Evolutionary conservation across 768 basidiomycete species (phyloP).

Genomic region (Agaricus sinodeliciosus): DNA sequence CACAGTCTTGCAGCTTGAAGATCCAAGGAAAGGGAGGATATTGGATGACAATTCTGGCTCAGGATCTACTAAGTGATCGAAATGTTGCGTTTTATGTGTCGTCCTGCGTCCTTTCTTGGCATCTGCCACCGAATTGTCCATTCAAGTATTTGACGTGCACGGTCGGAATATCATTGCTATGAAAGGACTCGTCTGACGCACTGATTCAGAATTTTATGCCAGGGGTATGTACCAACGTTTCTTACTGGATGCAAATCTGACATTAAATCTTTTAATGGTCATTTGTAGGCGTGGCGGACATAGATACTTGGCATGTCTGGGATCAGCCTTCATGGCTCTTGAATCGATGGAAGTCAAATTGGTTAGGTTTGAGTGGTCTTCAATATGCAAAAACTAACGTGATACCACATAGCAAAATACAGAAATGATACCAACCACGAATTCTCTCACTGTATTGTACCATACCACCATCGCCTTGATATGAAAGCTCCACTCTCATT

Average conservation of each 20-base stretch:
- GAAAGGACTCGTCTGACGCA: too few species aligned
- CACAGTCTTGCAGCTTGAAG: conserved; percentile 47
- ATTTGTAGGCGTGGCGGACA: conserved; percentile 74
- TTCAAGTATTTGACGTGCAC: too few species aligned
- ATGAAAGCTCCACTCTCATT: conserved; percentile 13
- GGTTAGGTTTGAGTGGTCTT: not conserved
- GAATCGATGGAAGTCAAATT: conserved; percentile 29
- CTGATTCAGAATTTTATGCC: too few species aligned
- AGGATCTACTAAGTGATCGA: conserved; percentile 18
- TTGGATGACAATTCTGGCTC: conserved; percentile 39
- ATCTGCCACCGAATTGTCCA: too few species aligned
- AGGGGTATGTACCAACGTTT: too few species aligned
- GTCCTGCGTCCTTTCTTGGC: too few species aligned
- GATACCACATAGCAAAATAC: not conserved
- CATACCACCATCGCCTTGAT: conserved; percentile 41
- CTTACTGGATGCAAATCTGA: too few species aligned
- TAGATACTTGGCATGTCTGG: conserved; percentile 56
- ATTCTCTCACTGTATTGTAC: not conserved
- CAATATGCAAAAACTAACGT: not conserved
- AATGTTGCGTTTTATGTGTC: conserved; percentile 40
- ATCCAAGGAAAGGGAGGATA: conserved; percentile 51
- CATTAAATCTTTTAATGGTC: conserved; percentile 20
- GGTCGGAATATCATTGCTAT: too few species aligned
- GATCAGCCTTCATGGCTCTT: too few species aligned
- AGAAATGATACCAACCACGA: not conserved